Evolutionary conservation across 345 rosid genomes (phyloP).

Genomic region (Dimocarpus longan): DNA sequence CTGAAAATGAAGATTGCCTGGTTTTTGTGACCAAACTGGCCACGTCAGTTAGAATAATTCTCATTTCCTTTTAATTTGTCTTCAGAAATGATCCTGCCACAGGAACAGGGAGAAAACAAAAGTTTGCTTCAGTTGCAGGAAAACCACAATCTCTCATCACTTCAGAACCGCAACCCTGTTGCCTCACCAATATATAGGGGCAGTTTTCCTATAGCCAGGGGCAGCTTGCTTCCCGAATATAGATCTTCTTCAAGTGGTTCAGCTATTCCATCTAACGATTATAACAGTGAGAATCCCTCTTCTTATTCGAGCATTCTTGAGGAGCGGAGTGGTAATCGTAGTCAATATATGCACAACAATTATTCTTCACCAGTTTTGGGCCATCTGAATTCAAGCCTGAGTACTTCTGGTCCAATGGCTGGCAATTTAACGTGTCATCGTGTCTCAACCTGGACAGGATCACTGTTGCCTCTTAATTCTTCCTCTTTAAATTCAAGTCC

Average conservation of each 20-base stretch:
- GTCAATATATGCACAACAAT: conserved; percentile 11
- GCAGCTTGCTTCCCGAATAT: conserved; percentile 45
- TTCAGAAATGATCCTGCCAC: conserved; percentile 27
- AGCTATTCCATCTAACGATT: conserved; percentile 28
- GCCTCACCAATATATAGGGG: conserved; percentile 33
- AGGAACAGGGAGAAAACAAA: conserved; percentile 30
- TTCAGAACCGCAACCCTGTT: conserved; percentile 25
- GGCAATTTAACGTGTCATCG: conserved; percentile 20
- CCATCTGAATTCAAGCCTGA: conserved; percentile 20
- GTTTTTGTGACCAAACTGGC: conserved; percentile 30
- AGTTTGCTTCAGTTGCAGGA: conserved; percentile 30
- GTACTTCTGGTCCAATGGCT: conserved; percentile 23
- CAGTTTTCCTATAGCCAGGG: conserved; percentile 40
- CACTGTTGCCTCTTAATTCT: conserved; percentile 35
- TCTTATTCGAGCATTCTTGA: conserved; percentile 30
- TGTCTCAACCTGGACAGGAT: conserved; percentile 40
- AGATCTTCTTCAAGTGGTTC: conserved; percentile 42
- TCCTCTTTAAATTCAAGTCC: conserved; percentile 39
- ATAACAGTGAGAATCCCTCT: conserved; percentile 29
- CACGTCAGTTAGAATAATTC: conserved; percentile 33
- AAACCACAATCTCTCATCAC: conserved; percentile 27
- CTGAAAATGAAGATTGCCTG: conserved; percentile 28
- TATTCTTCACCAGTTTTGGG: conserved; percentile 1
- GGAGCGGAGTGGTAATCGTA: conserved; percentile 14
- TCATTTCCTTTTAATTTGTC: conserved; percentile 31